Evolutionary conservation across 257 asterid species (phyloP).

Genomic region (Solanum tarijense): DNA sequence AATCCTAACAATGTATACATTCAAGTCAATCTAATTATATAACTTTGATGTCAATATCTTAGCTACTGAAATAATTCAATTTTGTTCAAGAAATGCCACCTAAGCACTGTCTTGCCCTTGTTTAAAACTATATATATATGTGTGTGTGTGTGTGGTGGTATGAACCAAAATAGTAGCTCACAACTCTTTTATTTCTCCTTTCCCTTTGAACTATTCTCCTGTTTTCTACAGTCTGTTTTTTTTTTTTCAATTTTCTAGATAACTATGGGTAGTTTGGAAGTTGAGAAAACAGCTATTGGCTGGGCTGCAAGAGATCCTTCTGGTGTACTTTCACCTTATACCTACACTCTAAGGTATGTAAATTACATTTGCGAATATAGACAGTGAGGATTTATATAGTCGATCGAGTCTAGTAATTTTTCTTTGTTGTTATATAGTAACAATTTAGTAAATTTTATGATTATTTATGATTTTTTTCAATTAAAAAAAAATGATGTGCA

Average conservation of each 20-base stretch:
- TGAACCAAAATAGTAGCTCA: neutral
- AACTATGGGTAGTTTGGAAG: constrained; percentile 53
- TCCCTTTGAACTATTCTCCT: neutral
- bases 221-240: too few relatives aligned
- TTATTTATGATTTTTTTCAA: neutral
- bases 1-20: too few relatives aligned
- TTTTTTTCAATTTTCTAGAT: too few relatives aligned
- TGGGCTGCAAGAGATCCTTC: constrained; percentile 91
- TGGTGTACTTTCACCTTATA: constrained; percentile 73
- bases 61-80: neutral
- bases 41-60: neutral
- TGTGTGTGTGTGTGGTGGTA: neutral
- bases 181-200: neutral
- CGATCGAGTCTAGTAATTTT: neutral
- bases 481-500: constrained; percentile 15
- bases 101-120: neutral
- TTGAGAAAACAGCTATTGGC: constrained; percentile 47
- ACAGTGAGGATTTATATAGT: neutral
- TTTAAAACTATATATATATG: neutral
- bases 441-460: neutral
- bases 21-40: neutral
- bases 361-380: too few relatives aligned
- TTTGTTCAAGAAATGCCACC: neutral
- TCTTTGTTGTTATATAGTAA: neutral
- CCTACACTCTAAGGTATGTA: constrained; percentile 61